Base-by-base conservation (phyloP, 306 rosid species). In the Quercus variabilis region DNA sequence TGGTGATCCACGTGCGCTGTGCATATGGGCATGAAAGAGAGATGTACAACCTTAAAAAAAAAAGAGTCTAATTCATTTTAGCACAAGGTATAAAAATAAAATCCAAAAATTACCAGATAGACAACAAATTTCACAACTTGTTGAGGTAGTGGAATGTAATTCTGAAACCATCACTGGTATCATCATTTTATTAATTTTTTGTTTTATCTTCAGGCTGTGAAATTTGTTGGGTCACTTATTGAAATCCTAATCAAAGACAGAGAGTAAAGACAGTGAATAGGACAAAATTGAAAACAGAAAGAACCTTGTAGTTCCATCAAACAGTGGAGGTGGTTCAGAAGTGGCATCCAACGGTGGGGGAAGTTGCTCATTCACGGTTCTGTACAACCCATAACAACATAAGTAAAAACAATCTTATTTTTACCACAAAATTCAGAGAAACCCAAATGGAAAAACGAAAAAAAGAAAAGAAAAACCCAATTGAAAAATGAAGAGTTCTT, bases 221-320 rank as follows among this genome's bases (percentile, higher is more conserved):
- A 25, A 33, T 41, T 2, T 13, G 6, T 49, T 46, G 56, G 68
- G 8, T 26, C 33, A 30, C 23, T 38, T 21, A 6, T 4, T 18
- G 43, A 21, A 11, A 15, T 43, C 13, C n/a, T 9, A 30, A 3
- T 12, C 14, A 73, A 70, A 30, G 25, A 43, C 13, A 33, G 38
- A 43, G 10, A 41, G 49, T 41, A 9, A 41, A 41, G 49, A 46
- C 15, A 18, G 8, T 8, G 11, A 67, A 33, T 8, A 3, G 14
- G 33, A 31, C 13, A 74, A 41, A 56, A 17, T 56, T 55, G 28
- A 5, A 63, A 23, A 49, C 38, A 7, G 43, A 68, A 33, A 9
- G 33, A 80, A 93, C 97, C 98, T 90, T 71, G 92, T 90, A 41
- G 98, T 90, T 82, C 97, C 98, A 68, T 94, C 96, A 67, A 94